Base-by-base conservation (phyloP, 2,329 filamentous ascomycete genomes). In the Decorospora gaudefroyi region DNA sequence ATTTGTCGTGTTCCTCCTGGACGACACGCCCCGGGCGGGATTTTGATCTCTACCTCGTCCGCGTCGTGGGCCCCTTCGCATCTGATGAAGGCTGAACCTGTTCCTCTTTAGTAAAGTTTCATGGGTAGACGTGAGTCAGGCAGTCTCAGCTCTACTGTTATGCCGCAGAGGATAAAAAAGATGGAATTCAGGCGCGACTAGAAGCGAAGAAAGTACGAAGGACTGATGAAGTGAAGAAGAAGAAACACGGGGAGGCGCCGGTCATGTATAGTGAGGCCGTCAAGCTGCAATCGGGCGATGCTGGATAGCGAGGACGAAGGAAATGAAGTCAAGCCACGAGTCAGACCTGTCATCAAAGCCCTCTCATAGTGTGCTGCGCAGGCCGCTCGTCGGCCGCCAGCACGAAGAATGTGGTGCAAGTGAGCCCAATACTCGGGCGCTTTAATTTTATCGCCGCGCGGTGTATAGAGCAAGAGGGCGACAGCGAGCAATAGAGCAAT, bases 11-110 rank as follows among this genome's bases (percentile, higher is more conserved):
- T 46, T 57, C 29, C 55, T 55, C 56, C 59, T 62, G 45, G 27
- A 56, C 30, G 59, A 60, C 38, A 53, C 50, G 42, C 47, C 59
- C 43, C 55, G 62, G 49, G 57, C 50, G 48, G 53, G 53, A 53
- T 61, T 54, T 19, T 60, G 49, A 60, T 67, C 58, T 67, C 62
- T 63, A 63, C 62, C 59, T 67, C 65, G 57, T 65, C 62, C 63
- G 41, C 60, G 59, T 32, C 58, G 58, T 54, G 57, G 51, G 53
- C 62, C 61, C 56, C 64, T 70, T 69, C 60, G 61, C 65, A 69
- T 70, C 61, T 62, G 62, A 54, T 51, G 61, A 61, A 64, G 64
- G 59, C 49, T 59, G 49, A 57, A 61, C 47, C 61, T 66, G 46
- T 22, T 46, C 47, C 32, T 53, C 42, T 50, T 68, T 66, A 67